Base-by-base conservation (phyloP, 192 early-diverging fungal genomes). In the Backusella tarrabulga region DNA sequence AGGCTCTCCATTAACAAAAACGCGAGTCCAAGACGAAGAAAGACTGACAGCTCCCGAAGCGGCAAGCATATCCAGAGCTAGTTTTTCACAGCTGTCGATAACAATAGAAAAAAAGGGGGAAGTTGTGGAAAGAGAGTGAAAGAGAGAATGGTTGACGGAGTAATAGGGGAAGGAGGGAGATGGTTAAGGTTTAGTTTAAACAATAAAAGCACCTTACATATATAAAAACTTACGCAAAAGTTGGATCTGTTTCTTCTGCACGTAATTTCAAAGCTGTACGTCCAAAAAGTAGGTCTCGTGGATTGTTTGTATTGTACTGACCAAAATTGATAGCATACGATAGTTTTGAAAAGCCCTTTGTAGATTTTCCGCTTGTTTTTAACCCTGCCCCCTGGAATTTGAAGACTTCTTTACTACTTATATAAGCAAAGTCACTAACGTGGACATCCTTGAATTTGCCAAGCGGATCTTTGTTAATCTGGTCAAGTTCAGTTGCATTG, bases 271-370 rank as follows among this genome's bases (percentile, higher is more conserved):
- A 21, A 73, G 80, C 77, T 9, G 79, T 83, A 50, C 85, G 85
- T 6, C 81, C 82, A 70, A 71, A 77, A 1, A 77, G 23, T 4
- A 69, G 34, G 52, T 68, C 36, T 9, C 70, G 72, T 7, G 54
- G 40, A 60, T 63, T 78, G 35, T 78, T 80, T 46, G 80, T 83
- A 75, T 74, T 79, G 6, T 79, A 82, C 5, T 78, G 73, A 32
- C 80, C 79, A 68, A 87, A 80, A 42, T 77, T 72, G 71, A 87
- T 46, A 75, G 84, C 80, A 79, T 79, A 87, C 0, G 85, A 84
- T 50, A 84, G 83, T 73, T 87, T 87, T 34, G 83, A 73, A 67
- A 83, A 87, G 35, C 84, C 85, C 54, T 84, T 87, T 70, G 85
- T 84, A 11, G 81, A 83, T 73, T 87, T 82, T 35, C 85, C 85